A percentile compares a stretch with the other conserved stretches of the same genome.
These are phyloP conservation scores for Neonectria punicea DNA, from an alignment of 2,329 filamentous ascomycete species.

Conservation along the genomic window DNA sequence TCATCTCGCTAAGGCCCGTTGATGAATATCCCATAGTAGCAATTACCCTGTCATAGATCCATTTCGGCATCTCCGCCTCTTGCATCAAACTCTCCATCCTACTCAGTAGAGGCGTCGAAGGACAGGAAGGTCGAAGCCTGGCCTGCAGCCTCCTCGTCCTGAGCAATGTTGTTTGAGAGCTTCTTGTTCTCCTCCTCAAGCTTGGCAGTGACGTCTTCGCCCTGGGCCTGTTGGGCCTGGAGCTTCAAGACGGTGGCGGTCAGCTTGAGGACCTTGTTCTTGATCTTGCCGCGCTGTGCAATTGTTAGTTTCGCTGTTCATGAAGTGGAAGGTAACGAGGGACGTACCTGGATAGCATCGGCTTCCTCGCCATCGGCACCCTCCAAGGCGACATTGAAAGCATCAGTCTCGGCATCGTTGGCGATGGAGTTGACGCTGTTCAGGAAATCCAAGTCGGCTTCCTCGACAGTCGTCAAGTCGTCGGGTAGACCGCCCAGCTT, in stretches of 20 bases:
- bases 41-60: neutral
- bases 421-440: conserved; percentile 62
- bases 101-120: conserved; percentile 35
- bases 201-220: conserved; percentile 56
- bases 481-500: conserved; percentile 50
- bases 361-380: conserved; percentile 57
- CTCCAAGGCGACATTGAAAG: conserved; percentile 65
- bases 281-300: conserved; percentile 62
- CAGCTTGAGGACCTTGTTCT: conserved; percentile 70
- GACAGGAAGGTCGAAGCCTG: conserved; percentile 51
- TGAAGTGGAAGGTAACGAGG: accelerated
- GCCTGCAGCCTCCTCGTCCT: conserved; percentile 60
- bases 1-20: neutral
- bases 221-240: conserved; percentile 61
- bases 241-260: conserved; percentile 62
- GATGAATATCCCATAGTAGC: neutral
- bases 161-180: conserved; percentile 62
- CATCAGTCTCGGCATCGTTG: conserved; percentile 63
- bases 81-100: neutral
- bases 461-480: conserved; percentile 56
- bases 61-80: neutral
- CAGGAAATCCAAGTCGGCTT: conserved; percentile 60
- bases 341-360: conserved; percentile 57
- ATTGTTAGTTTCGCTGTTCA: neutral
- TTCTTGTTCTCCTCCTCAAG: conserved; percentile 61